Conservation (phyloP, 2,329 filamentous ascomycete genomes). For the Cordyceps militaris region DNA sequence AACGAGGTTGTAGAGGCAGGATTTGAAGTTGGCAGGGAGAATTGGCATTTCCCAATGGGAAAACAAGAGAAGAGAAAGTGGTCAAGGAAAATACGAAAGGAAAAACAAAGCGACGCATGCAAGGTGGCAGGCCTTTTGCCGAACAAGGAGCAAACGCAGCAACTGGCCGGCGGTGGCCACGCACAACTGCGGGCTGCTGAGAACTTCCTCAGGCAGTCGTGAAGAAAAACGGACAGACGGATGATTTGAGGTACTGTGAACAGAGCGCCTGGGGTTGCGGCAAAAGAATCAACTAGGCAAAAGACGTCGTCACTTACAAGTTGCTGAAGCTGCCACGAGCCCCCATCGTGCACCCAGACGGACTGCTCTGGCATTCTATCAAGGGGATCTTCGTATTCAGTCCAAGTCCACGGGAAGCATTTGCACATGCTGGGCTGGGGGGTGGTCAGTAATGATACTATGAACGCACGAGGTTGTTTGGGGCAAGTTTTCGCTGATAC, state of each 20-base stretch:
- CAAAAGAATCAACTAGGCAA: neutral
- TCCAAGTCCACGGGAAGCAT: constrained; percentile 45
- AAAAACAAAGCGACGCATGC: neutral
- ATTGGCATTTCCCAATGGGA: neutral
- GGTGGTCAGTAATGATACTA: neutral
- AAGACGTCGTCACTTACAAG: constrained; percentile 27
- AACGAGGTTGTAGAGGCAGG: neutral
- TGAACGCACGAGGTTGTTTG: neutral
- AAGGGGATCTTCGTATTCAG: constrained; percentile 36
- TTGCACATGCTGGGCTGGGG: constrained; percentile 39
- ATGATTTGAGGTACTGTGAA: neutral
- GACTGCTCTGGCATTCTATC: constrained; percentile 33
- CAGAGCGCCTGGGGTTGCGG: neutral
- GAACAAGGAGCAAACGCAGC: neutral
- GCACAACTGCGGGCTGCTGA: neutral
- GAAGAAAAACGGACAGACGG: neutral
- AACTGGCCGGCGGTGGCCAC: neutral
- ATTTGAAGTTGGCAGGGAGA: neutral
- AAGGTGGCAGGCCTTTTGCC: neutral
- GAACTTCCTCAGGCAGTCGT: neutral
- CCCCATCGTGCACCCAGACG: constrained; percentile 34
- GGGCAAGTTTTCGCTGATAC: neutral
- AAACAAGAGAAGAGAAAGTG: neutral
- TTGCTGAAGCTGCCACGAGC: constrained; percentile 30
- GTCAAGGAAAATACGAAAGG: neutral